Evolutionary conservation across 805 yeast genomes (phyloP), one percentile per base, ranked within the genome.

Genomic region (Maudiozyma serrabonitensis): DNA sequence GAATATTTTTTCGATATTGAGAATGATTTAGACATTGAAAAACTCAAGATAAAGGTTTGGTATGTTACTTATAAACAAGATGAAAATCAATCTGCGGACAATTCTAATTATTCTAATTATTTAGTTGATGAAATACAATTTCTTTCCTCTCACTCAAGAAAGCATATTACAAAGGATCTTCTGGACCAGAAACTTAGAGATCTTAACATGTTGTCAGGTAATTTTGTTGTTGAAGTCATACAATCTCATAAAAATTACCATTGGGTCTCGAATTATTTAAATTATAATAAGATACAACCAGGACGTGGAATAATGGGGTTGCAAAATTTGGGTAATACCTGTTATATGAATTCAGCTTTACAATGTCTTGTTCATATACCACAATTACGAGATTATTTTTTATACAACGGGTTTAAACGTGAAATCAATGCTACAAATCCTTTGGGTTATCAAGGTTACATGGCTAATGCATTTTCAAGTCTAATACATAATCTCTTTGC

Each of bases 291-390:
- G 9, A 57, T 67, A 3, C 23, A 52, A 0, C 62, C 65, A n/a
- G 59, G 71, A 1, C 59, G 63, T 49, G 90, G 96, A 55, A 56
- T 49, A 7, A 64, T 74, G 51, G 83, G 97, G 52, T 55, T 83
- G 60, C 69, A 74, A 47, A 90, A 87, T 60, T 69, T 89, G 52
- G 97, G 97, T 2, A 90, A 90, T 62, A 82, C 95, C 0, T 90
- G 97, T 65, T 90, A 88, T 64, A 89, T 90, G 97, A 89, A 88
- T 64, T 86, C 95, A 9, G 96, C 96, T 0, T 68, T 91, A 43
- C 98, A 93, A 61, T 91, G 97, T 60, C 69, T 91, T 41, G 76
- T 80, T 0, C 98, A 91, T 61, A 75, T 90, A 12, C 95, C 95
- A 1, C 96, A 88, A 63, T 66, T 93, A 25, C 78, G 82, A 9